Evolutionary conservation across 192 early-diverging fungal species (phyloP).

Genomic region (Kappamyces sp.): DNA sequence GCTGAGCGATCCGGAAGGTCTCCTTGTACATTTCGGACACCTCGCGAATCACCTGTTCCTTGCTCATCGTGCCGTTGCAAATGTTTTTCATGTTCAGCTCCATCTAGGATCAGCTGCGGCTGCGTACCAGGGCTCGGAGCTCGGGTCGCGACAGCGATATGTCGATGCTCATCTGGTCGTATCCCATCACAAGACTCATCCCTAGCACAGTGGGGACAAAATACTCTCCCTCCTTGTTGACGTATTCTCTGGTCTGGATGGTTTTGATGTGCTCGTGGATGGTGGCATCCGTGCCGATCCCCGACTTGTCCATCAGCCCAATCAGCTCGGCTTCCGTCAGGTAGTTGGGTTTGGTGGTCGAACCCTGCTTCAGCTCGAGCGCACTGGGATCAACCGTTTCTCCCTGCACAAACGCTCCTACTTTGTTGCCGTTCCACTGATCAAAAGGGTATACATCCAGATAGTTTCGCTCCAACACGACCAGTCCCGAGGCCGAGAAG

Average conservation of each 20-base stretch:
- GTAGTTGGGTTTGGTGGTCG: conserved; percentile 65
- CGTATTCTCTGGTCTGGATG: conserved; percentile 83
- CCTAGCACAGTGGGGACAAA: conserved; percentile 76
- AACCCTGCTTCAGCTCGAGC: conserved; percentile 60
- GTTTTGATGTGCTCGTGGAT: conserved; percentile 95
- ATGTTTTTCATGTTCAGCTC: conserved; percentile 74
- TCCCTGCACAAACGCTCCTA: conserved; percentile 65
- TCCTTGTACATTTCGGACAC: conserved; percentile 62
- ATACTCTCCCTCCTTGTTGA: conserved; percentile 51
- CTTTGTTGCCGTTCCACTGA: conserved; percentile 67
- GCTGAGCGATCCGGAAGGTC: conserved; percentile 55
- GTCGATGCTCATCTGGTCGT: conserved; percentile 81
- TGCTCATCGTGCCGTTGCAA: conserved; percentile 57
- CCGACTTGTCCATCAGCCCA: conserved; percentile 83
- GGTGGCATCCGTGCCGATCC: conserved; percentile 96
- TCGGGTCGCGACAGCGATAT: conserved; percentile 82
- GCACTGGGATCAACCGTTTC: conserved; percentile 63
- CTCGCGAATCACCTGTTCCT: conserved; percentile 63
- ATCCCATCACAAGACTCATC: conserved; percentile 77
- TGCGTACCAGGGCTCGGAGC: conserved; percentile 65
- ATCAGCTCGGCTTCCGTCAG: conserved; percentile 86
- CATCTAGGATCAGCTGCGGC: conserved; percentile 37
- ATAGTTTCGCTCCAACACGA: conserved; percentile 79
- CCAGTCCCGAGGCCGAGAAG: conserved; percentile 73
- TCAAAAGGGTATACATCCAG: conserved; percentile 91